Evolutionary conservation across 805 yeast species (phyloP).

Genomic region (Nakazawaea wickerhamii): DNA sequence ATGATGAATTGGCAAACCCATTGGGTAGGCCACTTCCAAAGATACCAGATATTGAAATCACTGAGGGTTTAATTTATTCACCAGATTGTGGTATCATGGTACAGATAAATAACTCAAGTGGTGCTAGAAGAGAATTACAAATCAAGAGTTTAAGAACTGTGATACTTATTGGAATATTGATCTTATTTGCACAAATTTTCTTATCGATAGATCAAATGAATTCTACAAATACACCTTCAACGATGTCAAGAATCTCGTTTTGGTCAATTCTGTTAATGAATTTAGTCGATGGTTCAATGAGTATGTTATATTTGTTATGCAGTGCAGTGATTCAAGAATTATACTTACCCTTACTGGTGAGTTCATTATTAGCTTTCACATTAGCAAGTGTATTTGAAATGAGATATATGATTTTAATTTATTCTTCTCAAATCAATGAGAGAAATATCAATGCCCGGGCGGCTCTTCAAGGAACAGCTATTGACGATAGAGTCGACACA

Average conservation of each 20-base stretch:
- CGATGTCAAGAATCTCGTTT: conserved; percentile 66
- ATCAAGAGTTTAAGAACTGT: conserved; percentile 31
- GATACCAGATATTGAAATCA: conserved; percentile 52
- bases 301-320: conserved; percentile 55
- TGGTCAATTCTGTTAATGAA: conserved; percentile 61
- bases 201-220: conserved; percentile 67
- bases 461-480: conserved; percentile 54
- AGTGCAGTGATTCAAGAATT: conserved; percentile 50
- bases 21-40: conserved; percentile 68
- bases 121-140: conserved; percentile 53
- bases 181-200: conserved; percentile 48
- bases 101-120: conserved; percentile 33
- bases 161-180: conserved; percentile 36
- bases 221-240: conserved; percentile 70
- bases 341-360: conserved; percentile 62
- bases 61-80: conserved; percentile 63
- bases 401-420: conserved; percentile 64
- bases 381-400: conserved; percentile 71
- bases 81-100: conserved; percentile 81
- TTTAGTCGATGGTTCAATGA: conserved; percentile 62
- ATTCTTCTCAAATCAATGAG: conserved; percentile 68
- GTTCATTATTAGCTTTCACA: conserved; percentile 64
- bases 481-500: conserved; percentile 28
- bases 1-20: conserved; percentile 67
- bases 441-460: conserved; percentile 61